These are phyloP conservation scores for Aegle marmelos DNA, from an alignment of 345 rosid genomes.

Conservation along the genomic window DNA sequence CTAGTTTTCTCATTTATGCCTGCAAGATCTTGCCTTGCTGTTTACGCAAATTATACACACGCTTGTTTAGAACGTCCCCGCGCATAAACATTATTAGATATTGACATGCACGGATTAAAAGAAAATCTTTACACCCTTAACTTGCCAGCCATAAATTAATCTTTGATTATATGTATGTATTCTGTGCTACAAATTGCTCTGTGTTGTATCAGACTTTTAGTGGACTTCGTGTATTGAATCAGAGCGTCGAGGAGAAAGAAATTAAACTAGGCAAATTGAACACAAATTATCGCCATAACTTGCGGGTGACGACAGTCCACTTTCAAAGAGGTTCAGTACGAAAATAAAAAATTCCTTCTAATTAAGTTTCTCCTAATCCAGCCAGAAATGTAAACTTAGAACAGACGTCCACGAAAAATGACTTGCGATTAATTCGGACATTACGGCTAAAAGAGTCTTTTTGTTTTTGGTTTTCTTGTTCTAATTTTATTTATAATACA, in stretches of 20 bases:
- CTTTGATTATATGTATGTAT: too few species aligned
- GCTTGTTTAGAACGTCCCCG: not conserved
- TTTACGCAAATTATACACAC: not conserved
- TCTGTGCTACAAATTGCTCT: too few species aligned
- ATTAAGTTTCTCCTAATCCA: not conserved
- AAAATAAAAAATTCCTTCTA: not conserved
- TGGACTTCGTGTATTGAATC: too few species aligned
- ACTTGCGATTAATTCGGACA: not conserved
- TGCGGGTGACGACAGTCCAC: not conserved
- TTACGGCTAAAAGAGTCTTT: too few species aligned
- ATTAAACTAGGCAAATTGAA: too few species aligned
- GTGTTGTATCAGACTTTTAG: too few species aligned
- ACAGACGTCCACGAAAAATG: not conserved
- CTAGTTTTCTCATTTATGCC: not conserved
- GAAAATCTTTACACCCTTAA: not conserved
- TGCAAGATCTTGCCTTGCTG: not conserved
- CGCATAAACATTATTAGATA: too few species aligned
- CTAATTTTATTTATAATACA: too few species aligned
- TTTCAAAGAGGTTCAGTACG: not conserved
- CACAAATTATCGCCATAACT: not conserved
- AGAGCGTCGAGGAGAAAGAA: too few species aligned
- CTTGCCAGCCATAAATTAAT: not conserved
- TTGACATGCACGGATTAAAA: not conserved
- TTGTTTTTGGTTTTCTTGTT: too few species aligned
- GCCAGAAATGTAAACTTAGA: not conserved